These are phyloP conservation scores for Coemansia reversa DNA, from an alignment of 192 early-diverging fungal species.

Conservation along the genomic window DNA sequence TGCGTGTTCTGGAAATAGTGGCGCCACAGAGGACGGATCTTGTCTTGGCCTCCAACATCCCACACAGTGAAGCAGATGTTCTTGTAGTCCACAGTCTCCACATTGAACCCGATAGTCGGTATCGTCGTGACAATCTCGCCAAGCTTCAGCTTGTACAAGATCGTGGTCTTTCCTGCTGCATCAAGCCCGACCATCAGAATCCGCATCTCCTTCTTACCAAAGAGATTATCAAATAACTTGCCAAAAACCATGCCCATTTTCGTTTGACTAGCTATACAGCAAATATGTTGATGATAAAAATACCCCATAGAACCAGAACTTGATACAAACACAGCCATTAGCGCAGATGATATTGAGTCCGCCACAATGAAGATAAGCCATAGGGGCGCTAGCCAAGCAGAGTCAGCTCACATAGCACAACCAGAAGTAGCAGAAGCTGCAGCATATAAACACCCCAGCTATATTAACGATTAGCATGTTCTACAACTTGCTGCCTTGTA, in stretches of 20 bases:
- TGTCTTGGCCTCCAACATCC: constrained; percentile 99
- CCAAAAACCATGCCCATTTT: constrained; percentile 89
- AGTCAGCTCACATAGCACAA: too few species aligned
- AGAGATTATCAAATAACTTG: constrained; percentile 69
- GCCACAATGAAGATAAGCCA: too few species aligned
- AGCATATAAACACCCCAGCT: too few species aligned
- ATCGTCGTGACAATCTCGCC: constrained; percentile 99
- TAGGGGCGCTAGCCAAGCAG: too few species aligned
- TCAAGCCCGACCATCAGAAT: constrained; percentile 96
- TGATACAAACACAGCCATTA: too few species aligned
- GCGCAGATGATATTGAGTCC: too few species aligned
- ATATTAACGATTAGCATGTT: too few species aligned
- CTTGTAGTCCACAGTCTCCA: constrained; percentile 97
- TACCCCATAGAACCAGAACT: too few species aligned
- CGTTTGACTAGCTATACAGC: background rate
- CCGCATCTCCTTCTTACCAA: constrained; percentile 94
- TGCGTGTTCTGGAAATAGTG: constrained; percentile 99
- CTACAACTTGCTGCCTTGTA: too few species aligned
- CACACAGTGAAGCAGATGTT: constrained; percentile 98
- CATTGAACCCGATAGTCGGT: constrained; percentile 99
- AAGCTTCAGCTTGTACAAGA: constrained; percentile 97
- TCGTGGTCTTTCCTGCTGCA: constrained; percentile 98
- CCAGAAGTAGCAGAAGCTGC: too few species aligned
- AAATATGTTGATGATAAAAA: background rate
- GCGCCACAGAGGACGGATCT: constrained; percentile 97